Evolutionary conservation across 805 yeast genomes (phyloP), one percentile per base, ranked within the genome.

Genomic region (Candida adriatica): DNA sequence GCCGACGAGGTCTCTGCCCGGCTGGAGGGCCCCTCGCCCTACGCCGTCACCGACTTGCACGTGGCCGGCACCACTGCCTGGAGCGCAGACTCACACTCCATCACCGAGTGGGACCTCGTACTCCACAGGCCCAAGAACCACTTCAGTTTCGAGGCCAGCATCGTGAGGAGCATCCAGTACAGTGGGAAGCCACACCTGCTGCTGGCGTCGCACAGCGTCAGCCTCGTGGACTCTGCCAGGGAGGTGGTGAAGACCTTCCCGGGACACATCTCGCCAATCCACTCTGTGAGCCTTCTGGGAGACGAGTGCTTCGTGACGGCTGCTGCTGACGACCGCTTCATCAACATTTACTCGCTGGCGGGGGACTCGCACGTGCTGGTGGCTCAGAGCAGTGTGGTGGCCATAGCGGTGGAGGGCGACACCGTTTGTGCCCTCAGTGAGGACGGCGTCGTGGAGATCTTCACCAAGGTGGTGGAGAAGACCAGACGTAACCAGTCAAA

Each of bases 281-380:
- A 64, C 44, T 56, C 73, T 9, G 56, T 79, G 8, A 35, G 67
- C 22, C 58, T 68, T 6, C 49, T 66, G 13, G 26, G 54, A 15
- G 58, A 69, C 28, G 61, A 59, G 27, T 27, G 35, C 3, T 74
- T 86, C 45, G 55, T 83, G 26, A 78, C 92, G 2, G 70, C 80
- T 31, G 94, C 96, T 2, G 62, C 63, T 21, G 79, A 78, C 38
- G 97, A 88, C 55, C 70, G 96, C 44, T 86, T 84, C 53, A 67
- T 87, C 43, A 85, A 85, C 52, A 61, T 82, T 22, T 78, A 80
- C 49, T 69, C 79, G 8, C 34, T 75, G 3, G 57, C 63, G 4
- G 30, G 30, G 2, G 34, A 52, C 4, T 51, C 62, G n/a, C 63
- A 78, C 3, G 82, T 87, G 3, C 69, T 85, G 35, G 87, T 82